Evolutionary conservation across 495 filamentous ascomycete species (phyloP).

Genomic region (Schizothecium vesticola): DNA sequence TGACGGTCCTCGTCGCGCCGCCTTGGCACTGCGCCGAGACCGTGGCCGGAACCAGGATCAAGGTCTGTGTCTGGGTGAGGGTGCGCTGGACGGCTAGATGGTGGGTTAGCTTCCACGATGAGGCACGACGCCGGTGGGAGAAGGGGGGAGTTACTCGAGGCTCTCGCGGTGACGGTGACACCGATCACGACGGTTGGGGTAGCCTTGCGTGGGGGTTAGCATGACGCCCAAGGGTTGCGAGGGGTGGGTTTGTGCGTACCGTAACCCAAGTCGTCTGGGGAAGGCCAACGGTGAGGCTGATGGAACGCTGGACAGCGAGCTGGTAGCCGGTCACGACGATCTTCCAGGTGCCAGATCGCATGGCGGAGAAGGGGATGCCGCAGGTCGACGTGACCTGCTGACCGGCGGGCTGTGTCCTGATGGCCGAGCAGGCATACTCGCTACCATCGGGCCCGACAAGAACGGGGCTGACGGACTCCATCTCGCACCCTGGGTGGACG

Average conservation of each 20-base stretch:
- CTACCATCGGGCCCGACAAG: slow-evolving; percentile 33
- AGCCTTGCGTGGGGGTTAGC: slow-evolving; percentile 20
- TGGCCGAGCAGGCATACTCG: slow-evolving; percentile 35
- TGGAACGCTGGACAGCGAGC: slow-evolving; percentile 36
- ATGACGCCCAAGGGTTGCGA: background rate
- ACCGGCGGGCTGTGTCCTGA: slow-evolving; percentile 35
- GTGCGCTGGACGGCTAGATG: slow-evolving; percentile 32
- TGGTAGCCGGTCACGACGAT: slow-evolving; percentile 35
- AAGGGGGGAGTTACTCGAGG: slow-evolving; percentile 26
- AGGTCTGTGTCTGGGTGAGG: slow-evolving; percentile 32
- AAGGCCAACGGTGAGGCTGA: slow-evolving; percentile 32
- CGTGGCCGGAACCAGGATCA: slow-evolving; percentile 31
- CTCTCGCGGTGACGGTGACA: slow-evolving; percentile 35
- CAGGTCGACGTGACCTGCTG: slow-evolving; percentile 37
- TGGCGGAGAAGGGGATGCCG: slow-evolving; percentile 36
- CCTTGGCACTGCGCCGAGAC: slow-evolving; percentile 29
- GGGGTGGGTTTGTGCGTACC: slow-evolving; percentile 17
- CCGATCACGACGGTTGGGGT: slow-evolving; percentile 39
- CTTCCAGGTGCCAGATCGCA: slow-evolving; percentile 37
- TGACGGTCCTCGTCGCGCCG: slow-evolving; percentile 36
- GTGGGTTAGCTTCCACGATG: slow-evolving; percentile 5
- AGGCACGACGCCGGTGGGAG: background rate
- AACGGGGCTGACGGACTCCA: slow-evolving; percentile 36
- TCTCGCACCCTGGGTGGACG: slow-evolving; percentile 27
- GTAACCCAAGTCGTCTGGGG: slow-evolving; percentile 33